phyloP scores from a whole-genome alignment of 1,139 yeast genomes.

The Yamadazyma taylorii region DNA sequence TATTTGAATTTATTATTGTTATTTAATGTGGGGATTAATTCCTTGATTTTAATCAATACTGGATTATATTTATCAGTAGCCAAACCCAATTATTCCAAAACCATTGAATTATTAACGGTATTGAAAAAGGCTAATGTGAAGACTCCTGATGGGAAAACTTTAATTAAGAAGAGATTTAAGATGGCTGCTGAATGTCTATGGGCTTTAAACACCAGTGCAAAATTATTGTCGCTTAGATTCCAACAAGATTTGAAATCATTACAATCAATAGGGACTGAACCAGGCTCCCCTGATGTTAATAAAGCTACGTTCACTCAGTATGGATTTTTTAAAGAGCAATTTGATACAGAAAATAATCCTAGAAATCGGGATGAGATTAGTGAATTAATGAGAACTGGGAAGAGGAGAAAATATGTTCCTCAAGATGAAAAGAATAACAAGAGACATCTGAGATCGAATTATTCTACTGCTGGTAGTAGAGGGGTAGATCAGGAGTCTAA shows the following conservation, averaged over 20 bases:
- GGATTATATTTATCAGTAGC: slow-evolving; percentile 29
- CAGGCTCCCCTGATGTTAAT: slow-evolving; percentile 57
- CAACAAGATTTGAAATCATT: slow-evolving; percentile 41
- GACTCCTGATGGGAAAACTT: slow-evolving; percentile 32
- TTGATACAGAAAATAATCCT: slow-evolving; percentile 6
- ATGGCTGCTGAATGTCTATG: slow-evolving; percentile 67
- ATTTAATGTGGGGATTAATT: slow-evolving; percentile 47
- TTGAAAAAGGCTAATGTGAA: slow-evolving; percentile 34
- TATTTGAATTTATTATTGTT: slow-evolving; percentile 47
- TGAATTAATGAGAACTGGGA: slow-evolving; percentile 12
- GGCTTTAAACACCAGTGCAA: slow-evolving; percentile 60
- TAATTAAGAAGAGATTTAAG: slow-evolving; percentile 44
- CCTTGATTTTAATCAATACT: slow-evolving; percentile 49
- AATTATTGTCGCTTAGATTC: slow-evolving; percentile 48
- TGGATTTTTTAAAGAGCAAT: slow-evolving; percentile 24
- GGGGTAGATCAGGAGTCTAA: too few relatives aligned
- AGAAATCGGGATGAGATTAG: slow-evolving; percentile 18
- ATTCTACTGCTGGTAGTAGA: too few relatives aligned
- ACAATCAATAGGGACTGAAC: slow-evolving; percentile 50
- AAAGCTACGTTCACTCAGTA: slow-evolving; percentile 48
- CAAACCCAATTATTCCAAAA: slow-evolving; percentile 24
- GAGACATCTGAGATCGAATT: too few relatives aligned
- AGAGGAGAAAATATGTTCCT: slow-evolving; percentile 5
- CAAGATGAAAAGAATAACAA: too few relatives aligned
- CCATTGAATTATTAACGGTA: slow-evolving; percentile 27